Evolutionary conservation across 371 early-diverging fungal genomes (phyloP).

Genomic region (Dinochytrium kinnereticum): DNA sequence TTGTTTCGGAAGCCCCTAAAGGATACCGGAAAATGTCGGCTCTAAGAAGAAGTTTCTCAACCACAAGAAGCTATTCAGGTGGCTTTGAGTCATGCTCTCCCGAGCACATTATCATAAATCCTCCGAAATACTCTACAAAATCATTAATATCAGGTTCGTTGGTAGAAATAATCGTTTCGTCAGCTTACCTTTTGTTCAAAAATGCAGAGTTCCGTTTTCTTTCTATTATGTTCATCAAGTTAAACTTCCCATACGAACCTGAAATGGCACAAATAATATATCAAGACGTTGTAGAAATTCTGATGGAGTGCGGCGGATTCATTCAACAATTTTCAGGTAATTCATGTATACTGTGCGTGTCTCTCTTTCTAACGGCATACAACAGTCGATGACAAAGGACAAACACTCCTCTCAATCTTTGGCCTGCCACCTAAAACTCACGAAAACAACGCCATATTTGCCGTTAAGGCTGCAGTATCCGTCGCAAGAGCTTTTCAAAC

Average conservation of each 20-base stretch:
- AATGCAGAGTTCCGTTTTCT: constrained; percentile 28
- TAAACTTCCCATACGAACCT: constrained; percentile 25
- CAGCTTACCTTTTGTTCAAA: background rate
- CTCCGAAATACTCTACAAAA: background rate
- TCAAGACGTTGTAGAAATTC: constrained; percentile 11
- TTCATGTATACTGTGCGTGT: background rate
- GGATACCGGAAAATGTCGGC: background rate
- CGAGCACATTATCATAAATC: too few relatives aligned
- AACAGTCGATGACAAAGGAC: constrained; percentile 33
- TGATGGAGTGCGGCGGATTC: constrained; percentile 21
- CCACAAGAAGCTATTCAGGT: too few relatives aligned
- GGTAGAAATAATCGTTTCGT: background rate
- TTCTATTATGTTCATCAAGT: constrained; percentile 35
- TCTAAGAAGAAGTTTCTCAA: background rate
- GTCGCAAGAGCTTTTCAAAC: background rate
- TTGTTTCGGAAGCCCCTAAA: background rate
- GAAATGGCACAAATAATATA: constrained; percentile 27
- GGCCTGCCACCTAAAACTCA: constrained; percentile 36
- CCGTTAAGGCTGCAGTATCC: constrained; percentile 5
- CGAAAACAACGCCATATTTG: constrained; percentile 39
- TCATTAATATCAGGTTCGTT: background rate
- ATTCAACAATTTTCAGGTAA: constrained; percentile 33
- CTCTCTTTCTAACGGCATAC: background rate
- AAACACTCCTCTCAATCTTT: constrained; percentile 31
- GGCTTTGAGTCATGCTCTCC: too few relatives aligned